These are phyloP conservation scores for Aspergillus ochraceus DNA, from an alignment of 2,329 filamentous ascomycete species.

Conservation along the genomic window DNA sequence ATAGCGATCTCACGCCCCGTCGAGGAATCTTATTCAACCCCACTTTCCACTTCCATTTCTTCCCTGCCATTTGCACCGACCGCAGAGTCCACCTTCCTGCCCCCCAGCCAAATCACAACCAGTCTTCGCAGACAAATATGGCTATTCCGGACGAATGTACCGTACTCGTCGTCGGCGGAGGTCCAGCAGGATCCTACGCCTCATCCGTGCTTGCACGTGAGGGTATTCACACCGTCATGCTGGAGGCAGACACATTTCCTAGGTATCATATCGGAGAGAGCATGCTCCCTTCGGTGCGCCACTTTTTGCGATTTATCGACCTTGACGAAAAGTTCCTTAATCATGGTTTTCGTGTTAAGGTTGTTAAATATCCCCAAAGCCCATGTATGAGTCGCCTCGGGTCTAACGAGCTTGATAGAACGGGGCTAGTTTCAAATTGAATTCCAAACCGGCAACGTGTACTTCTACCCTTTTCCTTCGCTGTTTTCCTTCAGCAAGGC, in stretches of 20 bases:
- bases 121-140: not conserved
- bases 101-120: not conserved
- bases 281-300: not conserved
- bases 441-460: not conserved
- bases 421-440: not conserved
- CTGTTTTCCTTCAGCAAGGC: too few species aligned
- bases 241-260: not conserved
- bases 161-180: not conserved
- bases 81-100: too few species aligned
- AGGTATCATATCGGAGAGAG: constrained; percentile 3
- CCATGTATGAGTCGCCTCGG: too few species aligned
- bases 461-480: not conserved
- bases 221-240: not conserved
- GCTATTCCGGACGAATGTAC: not conserved
- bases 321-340: not conserved
- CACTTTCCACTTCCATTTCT: too few species aligned
- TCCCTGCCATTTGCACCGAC: too few species aligned
- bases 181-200: not conserved
- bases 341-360: constrained; percentile 20
- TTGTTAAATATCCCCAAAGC: not conserved
- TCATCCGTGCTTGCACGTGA: not conserved
- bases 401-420: not conserved
- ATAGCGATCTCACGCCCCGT: too few species aligned
- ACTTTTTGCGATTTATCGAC: constrained; percentile 1
- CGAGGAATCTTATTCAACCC: too few species aligned